Conservation (phyloP, 371 early-diverging fungal genomes). For the Fennellomyces sp. region DNA sequence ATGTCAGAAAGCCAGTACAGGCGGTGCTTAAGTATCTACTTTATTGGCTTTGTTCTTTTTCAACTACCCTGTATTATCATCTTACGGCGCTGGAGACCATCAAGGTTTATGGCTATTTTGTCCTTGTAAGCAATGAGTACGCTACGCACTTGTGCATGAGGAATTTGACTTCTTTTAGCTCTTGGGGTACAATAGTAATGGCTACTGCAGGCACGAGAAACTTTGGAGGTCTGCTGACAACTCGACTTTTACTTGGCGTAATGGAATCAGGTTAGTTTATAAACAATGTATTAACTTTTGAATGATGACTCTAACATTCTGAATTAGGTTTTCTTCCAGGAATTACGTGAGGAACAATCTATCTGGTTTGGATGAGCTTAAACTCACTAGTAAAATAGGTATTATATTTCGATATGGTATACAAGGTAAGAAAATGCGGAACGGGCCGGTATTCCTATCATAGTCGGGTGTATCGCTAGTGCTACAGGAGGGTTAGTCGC, state of each 20-base stretch:
- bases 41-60: conserved; percentile 29
- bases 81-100: conserved; percentile 25
- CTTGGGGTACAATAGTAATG: conserved; percentile 28
- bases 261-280: conserved; percentile 16
- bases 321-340: too few relatives aligned
- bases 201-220: conserved; percentile 22
- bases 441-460: conserved; percentile 36
- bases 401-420: conserved; percentile 39
- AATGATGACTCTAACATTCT: too few relatives aligned
- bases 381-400: neutral
- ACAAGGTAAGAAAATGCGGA: conserved; percentile 39
- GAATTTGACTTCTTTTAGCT: conserved; percentile 5
- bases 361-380: neutral
- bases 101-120: conserved; percentile 11
- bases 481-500: conserved; percentile 42
- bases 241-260: conserved; percentile 15
- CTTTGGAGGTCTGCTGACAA: conserved; percentile 13
- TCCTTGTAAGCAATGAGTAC: conserved; percentile 37
- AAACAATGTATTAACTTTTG: too few relatives aligned
- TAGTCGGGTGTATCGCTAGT: conserved; percentile 40
- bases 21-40: conserved; percentile 15
- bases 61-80: conserved; percentile 39
- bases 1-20: conserved; percentile 23
- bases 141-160: too few relatives aligned
- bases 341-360: too few relatives aligned